Percentiles rank a stretch among this genome's conserved stretches.
These are phyloP conservation scores for Rhododendron vialii DNA, from an alignment of 148 eudicot genomes.

Conservation along the genomic window DNA sequence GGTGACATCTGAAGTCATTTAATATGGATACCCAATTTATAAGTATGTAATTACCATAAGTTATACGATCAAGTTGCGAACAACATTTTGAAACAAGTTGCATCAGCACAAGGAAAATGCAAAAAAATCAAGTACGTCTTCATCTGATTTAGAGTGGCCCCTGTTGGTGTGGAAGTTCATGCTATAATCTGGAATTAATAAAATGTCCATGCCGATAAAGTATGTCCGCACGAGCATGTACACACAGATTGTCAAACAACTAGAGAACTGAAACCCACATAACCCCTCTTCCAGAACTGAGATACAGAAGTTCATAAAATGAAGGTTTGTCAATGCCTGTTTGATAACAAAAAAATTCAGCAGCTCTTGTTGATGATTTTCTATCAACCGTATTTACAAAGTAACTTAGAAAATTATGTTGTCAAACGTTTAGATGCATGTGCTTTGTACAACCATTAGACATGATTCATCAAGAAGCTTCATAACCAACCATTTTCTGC, in stretches of 20 bases:
- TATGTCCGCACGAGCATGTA: too few relatives aligned
- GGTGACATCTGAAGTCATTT: slow-evolving; percentile 41
- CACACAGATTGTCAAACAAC: too few relatives aligned
- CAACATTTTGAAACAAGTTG: not conserved
- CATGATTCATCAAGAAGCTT: not conserved
- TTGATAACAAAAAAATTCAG: not conserved
- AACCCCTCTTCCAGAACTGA: not conserved
- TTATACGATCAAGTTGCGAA: not conserved
- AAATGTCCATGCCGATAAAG: not conserved
- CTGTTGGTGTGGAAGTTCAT: not conserved
- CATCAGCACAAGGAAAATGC: not conserved
- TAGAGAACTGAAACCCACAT: not conserved
- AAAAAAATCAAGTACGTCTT: not conserved
- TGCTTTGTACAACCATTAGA: not conserved
- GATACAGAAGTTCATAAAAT: not conserved
- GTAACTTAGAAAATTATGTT: not conserved
- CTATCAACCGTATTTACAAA: not conserved
- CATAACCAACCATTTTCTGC: not conserved
- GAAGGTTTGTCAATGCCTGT: not conserved
- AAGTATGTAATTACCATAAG: not conserved
- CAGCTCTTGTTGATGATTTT: not conserved
- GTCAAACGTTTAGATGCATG: not conserved
- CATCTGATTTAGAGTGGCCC: not conserved
- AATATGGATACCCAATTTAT: not conserved
- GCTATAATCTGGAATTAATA: not conserved